A percentile compares a stretch with the other conserved stretches of the same genome.
These are phyloP conservation scores for Talaromyces sp. DNA, from an alignment of 2,329 filamentous ascomycete genomes.

Conservation along the genomic window DNA sequence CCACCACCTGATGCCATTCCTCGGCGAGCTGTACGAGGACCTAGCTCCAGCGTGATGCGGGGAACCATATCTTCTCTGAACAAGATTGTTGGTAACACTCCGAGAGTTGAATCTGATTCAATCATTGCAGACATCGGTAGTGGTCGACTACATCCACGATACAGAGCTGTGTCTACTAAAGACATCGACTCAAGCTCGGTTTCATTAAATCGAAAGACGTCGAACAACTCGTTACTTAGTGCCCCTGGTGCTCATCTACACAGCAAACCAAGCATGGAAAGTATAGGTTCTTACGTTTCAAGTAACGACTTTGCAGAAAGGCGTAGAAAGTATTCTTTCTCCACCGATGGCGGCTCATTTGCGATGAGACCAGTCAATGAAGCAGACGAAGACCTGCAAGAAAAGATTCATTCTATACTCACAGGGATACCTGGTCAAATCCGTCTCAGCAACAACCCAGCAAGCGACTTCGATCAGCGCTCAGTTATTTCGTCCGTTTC, in stretches of 20 bases:
- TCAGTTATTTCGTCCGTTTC: slow-evolving; percentile 30
- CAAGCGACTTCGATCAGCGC: slow-evolving; percentile 27
- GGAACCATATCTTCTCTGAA: slow-evolving; percentile 12
- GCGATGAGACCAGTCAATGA: slow-evolving; percentile 35
- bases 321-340: slow-evolving; percentile 15
- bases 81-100: slow-evolving; percentile 7
- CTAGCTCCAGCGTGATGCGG: slow-evolving; percentile 11
- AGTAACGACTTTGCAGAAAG: slow-evolving; percentile 2
- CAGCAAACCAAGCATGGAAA: slow-evolving; percentile 11
- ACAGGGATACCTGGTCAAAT: slow-evolving; percentile 75
- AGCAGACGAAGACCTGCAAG: slow-evolving; percentile 65
- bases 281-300: slow-evolving; percentile 10
- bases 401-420: slow-evolving; percentile 74
- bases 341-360: slow-evolving; percentile 30
- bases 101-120: slow-evolving; percentile 2
- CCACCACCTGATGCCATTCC: slow-evolving; percentile 9
- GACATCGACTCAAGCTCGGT: slow-evolving; percentile 2
- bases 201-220: slow-evolving; percentile 7
- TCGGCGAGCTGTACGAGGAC: slow-evolving; percentile 10
- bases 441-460: slow-evolving; percentile 56
- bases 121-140: not conserved
- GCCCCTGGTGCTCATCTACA: slow-evolving; percentile 9
- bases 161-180: slow-evolving; percentile 11
- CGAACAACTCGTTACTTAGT: slow-evolving; percentile 5
- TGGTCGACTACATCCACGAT: slow-evolving; percentile 5